Evolutionary conservation across 352 stramenopile species (phyloP).

Genomic region (Globisporangium paddicum): DNA sequence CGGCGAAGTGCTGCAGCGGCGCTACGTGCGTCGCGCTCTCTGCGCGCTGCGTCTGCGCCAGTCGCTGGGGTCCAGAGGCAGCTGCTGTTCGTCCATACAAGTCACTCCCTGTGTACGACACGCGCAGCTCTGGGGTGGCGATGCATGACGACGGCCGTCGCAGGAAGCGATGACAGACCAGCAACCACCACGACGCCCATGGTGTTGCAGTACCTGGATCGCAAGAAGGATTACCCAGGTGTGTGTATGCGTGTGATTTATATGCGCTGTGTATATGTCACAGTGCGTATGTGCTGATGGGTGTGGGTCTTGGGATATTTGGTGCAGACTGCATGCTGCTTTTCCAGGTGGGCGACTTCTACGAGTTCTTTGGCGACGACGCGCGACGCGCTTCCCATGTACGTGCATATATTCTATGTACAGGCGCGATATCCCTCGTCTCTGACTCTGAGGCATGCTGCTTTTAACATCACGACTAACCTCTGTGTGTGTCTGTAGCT

Average conservation of each 20-base stretch:
- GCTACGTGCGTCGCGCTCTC: not conserved
- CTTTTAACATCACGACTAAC: not conserved
- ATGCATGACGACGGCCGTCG: not conserved
- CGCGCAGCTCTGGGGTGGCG: not conserved
- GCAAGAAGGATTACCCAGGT: conserved; percentile 78
- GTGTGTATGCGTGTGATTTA: not conserved
- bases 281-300: not conserved
- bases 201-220: conserved; percentile 64
- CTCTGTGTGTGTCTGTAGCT: conserved; percentile 24
- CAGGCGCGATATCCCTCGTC: too few species aligned
- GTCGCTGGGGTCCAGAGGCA: not conserved
- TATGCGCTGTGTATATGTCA: not conserved
- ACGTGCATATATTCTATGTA: not conserved
- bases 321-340: conserved; percentile 75
- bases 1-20: not conserved
- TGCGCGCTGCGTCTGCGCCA: not conserved
- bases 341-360: conserved; percentile 84
- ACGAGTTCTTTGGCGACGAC: conserved; percentile 81
- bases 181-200: conserved; percentile 51
- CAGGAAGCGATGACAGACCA: not conserved
- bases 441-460: not conserved
- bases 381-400: conserved; percentile 64
- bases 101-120: not conserved
- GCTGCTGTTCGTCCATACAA: not conserved
- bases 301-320: not conserved